Conservation (phyloP, 345 rosid genomes). For the sweet orange (Citrus sinensis) region DVS_A1.0 CM039163.1:12004501-12005000, state of each 20-base stretch:
- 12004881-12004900: neutral
- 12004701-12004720: neutral
- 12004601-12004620: neutral
- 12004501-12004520: neutral
- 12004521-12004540: neutral
- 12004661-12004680: neutral
- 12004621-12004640: neutral
- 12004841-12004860: too few relatives aligned
- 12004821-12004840: neutral
- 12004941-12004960: constrained; percentile 5
- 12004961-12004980: neutral
- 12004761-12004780: neutral
- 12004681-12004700: neutral
- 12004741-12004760: neutral
- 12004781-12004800: neutral
- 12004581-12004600: neutral
- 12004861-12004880: too few relatives aligned
- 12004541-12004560: neutral
- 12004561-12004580: neutral
- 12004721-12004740: neutral
- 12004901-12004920: neutral
- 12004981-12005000: neutral
- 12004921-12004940: neutral
- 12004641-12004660: neutral
- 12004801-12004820: neutral